Conservation (phyloP, 1,284 basidiomycete genomes). For the Vanrija sp. region DNA sequence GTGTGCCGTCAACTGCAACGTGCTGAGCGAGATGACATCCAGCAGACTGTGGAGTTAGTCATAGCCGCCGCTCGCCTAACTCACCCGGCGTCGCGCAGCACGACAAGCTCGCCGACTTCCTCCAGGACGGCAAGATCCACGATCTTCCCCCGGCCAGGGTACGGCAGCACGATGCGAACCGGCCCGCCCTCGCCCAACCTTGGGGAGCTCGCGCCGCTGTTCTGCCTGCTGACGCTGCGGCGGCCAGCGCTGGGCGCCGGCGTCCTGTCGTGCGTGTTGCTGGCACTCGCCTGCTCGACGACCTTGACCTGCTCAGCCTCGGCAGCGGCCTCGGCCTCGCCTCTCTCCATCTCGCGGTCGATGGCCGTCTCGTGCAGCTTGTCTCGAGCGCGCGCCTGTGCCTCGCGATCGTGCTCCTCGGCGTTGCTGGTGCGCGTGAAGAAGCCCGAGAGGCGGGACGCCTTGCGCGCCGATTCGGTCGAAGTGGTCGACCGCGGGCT, state of each 20-base stretch:
- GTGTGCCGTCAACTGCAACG: slow-evolving; percentile 15
- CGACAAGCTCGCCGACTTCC: slow-evolving; percentile 23
- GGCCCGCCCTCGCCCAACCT: background rate
- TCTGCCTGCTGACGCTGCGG: no score
- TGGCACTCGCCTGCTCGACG: slow-evolving; percentile 19
- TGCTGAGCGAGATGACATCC: slow-evolving; percentile 30
- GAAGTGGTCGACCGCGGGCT: slow-evolving; percentile 28
- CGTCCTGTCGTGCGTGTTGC: background rate
- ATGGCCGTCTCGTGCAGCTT: slow-evolving; percentile 37
- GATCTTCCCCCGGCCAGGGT: slow-evolving; percentile 27
- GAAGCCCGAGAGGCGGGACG: slow-evolving; percentile 4
- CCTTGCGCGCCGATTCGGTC: slow-evolving; percentile 11
- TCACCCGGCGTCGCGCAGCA: slow-evolving; percentile 40
- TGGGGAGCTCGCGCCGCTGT: background rate
- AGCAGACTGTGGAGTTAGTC: slow-evolving; percentile 21
- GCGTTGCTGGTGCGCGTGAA: background rate
- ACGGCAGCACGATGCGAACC: slow-evolving; percentile 26
- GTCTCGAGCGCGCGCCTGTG: slow-evolving; percentile 7
- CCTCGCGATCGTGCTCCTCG: slow-evolving; percentile 8
- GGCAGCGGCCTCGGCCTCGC: slow-evolving; percentile 24
- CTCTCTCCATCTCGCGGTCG: slow-evolving; percentile 35
- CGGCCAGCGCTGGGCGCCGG: no score
- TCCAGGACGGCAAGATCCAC: slow-evolving; percentile 33
- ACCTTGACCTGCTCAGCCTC: slow-evolving; percentile 23
- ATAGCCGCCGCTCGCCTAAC: slow-evolving; percentile 4